Base-by-base conservation (phyloP, 441 rosid genomes). In the Gossypium schwendimanii region DNA sequence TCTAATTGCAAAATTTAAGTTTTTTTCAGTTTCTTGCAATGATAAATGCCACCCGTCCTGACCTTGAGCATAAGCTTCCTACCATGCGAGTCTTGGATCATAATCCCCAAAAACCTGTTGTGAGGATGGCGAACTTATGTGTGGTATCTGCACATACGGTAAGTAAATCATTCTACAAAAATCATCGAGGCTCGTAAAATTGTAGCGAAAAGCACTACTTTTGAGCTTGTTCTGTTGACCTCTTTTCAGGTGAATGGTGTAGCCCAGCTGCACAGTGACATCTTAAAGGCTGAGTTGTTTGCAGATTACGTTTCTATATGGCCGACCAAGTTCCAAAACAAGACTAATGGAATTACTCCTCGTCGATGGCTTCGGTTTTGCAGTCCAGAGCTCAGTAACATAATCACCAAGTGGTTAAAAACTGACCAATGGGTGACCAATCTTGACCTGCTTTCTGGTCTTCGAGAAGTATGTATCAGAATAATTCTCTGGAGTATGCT, bases 61-160 rank as follows among this genome's bases (percentile, higher is more conserved):
- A 93, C 75, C 98, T 95, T 5, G 90, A 90, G 85, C 87, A 86
- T 76, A 95, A 93, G 89, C 79, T 95, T 81, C 68, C 94, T 76
- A 84, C 84, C 83, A 83, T 95, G 84, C 63, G 89, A 73, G 81
- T 93, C 75, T 84, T 93, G 91, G 99, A 95, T 81, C 77, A 90
- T 78, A 90, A 89, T 86, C 94, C 96, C 53, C 85, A 88, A 69
- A 95, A 90, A 82, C 96, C 99, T 28, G 98, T 93, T 73, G 98
- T 95, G 81, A 86, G 95, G 83, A 95, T 95, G 99, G 99, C 98
- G 75, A 95, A 95, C 81, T 82, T 95, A 81, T 93, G 97, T 79
- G 98, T 95, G 61, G 91, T 95, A 57, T 86, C 98, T 44, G 84
- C 91, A 31, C 98, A 95, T 85, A 87, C 93, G 66, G 99, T 95